Evolutionary conservation across 768 basidiomycete species (phyloP).

Genomic region (Suillus subalutaceus): DNA sequence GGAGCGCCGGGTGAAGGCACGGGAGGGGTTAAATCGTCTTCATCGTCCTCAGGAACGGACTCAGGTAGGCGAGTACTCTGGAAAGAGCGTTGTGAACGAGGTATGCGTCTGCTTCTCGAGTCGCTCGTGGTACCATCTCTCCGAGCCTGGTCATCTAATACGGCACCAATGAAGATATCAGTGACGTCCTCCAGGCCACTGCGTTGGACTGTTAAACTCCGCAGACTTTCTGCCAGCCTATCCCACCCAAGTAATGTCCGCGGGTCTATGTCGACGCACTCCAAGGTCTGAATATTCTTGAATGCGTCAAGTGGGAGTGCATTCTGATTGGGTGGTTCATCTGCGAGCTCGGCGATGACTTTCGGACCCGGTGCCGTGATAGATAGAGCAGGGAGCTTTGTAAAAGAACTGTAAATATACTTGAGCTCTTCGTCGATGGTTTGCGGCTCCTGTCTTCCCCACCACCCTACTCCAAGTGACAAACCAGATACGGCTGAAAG

Average conservation of each 20-base stretch:
- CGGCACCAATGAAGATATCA: slow-evolving; percentile 75
- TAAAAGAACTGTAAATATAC: slow-evolving; percentile 88
- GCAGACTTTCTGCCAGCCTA: slow-evolving; percentile 65
- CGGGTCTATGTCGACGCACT: slow-evolving; percentile 82
- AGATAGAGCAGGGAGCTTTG: slow-evolving; percentile 80
- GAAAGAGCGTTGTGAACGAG: slow-evolving; percentile 48
- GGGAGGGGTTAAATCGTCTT: slow-evolving; percentile 29
- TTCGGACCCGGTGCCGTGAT: slow-evolving; percentile 67
- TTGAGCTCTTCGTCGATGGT: slow-evolving; percentile 75
- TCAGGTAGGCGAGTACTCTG: slow-evolving; percentile 54
- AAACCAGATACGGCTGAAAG: slow-evolving; percentile 75
- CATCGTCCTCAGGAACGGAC: slow-evolving; percentile 57
- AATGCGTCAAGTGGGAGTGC: slow-evolving; percentile 83
- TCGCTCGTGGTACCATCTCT: slow-evolving; percentile 57
- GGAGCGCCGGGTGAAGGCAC: slow-evolving; percentile 33
- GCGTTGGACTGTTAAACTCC: slow-evolving; percentile 73
- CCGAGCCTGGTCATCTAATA: slow-evolving; percentile 73
- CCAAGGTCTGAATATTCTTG: slow-evolving; percentile 79
- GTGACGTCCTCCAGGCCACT: slow-evolving; percentile 83
- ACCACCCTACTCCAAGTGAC: slow-evolving; percentile 77
- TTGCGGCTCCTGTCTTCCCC: slow-evolving; percentile 60
- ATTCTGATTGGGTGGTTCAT: slow-evolving; percentile 70
- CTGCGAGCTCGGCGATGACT: slow-evolving; percentile 66
- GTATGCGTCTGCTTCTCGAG: slow-evolving; percentile 49
- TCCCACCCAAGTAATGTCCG: slow-evolving; percentile 85